Evolutionary conservation across 306 rosid species (phyloP), one percentile per base, ranked within the genome.

Genomic region (Astragalus membranaceus): DNA sequence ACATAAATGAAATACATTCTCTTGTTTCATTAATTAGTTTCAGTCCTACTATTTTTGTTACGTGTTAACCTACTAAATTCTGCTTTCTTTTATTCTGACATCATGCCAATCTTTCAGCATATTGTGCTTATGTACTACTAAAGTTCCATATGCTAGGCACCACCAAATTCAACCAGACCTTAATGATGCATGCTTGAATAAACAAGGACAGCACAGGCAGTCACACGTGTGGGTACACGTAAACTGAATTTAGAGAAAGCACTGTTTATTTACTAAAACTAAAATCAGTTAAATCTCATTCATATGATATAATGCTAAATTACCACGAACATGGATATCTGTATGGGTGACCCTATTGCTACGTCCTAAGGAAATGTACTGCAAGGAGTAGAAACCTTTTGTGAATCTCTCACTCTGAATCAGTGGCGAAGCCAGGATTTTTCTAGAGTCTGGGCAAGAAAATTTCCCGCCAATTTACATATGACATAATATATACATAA

Each of bases 341-440:
- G 97, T 0, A 92, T 89, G 30, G 96, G 84, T 29, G 96, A 87
- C 0, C 97, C 94, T 13, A 92, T 89, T 64, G 96, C 93, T 68
- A 92, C 92, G n/a, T 79, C 88, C 97, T 71, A 89, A 61, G 63
- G 96, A 82, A 52, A 92, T 82, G 63, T 92, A 96, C 97, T 92
- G 84, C 51, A 59, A n/a, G n/a, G n/a, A n/a, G 8, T 0, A 4
- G 7, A 85, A 69, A 56, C 33, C 26, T 49, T 76, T n/a, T 60
- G 64, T 71, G 37, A n/a, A 48, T 16, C 69, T 50, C 29, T 50
- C 29, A 2, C 11, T n/a, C n/a, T n/a, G n/a, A n/a, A n/a, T n/a
- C n/a, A n/a, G n/a, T n/a, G n/a, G n/a, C n/a, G n/a, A n/a, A n/a
- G n/a, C n/a, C n/a, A n/a, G n/a, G n/a, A n/a, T n/a, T n/a, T n/a